These are phyloP conservation scores for Lentinus brumalis DNA, from an alignment of 768 basidiomycete species.

Conservation along the genomic window DNA sequence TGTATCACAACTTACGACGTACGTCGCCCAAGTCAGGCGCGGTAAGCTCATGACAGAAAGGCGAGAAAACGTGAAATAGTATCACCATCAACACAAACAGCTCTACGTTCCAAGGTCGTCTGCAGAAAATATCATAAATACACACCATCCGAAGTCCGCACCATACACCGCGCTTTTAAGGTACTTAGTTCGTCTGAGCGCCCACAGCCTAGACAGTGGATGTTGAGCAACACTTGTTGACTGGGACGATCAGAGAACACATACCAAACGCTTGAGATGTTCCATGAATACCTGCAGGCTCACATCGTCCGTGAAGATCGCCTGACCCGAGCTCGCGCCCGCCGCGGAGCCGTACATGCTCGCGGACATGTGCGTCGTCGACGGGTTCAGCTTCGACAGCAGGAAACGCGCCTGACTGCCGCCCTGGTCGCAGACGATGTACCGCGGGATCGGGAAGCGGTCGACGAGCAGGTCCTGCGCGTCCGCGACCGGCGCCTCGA, in stretches of 20 bases:
- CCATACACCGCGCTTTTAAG: conserved; percentile 1
- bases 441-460: conserved; percentile 95
- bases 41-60: too few species aligned
- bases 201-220: conserved; percentile 54
- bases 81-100: too few species aligned
- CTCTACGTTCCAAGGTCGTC: too few species aligned
- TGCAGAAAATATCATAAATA: conserved; percentile 14
- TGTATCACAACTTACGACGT: too few species aligned
- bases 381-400: conserved; percentile 94
- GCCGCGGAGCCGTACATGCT: conserved; percentile 85
- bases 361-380: conserved; percentile 94
- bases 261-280: conserved; percentile 88
- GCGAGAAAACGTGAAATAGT: too few species aligned
- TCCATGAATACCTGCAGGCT: conserved; percentile 98
- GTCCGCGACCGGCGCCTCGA: conserved; percentile 84
- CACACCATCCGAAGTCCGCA: conserved; percentile 2
- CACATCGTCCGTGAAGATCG: conserved; percentile 98
- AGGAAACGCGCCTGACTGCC: conserved; percentile 99
- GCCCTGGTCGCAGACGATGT: conserved; percentile 97
- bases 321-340: conserved; percentile 72
- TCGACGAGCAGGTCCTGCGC: conserved; percentile 96
- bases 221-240: background rate
- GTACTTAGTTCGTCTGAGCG: conserved; percentile 71
- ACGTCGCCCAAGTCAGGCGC: too few species aligned
- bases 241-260: conserved; percentile 26